Evolutionary conservation across 2,329 filamentous ascomycete species (phyloP).

Genomic region (Diaporthe longicolla): DNA sequence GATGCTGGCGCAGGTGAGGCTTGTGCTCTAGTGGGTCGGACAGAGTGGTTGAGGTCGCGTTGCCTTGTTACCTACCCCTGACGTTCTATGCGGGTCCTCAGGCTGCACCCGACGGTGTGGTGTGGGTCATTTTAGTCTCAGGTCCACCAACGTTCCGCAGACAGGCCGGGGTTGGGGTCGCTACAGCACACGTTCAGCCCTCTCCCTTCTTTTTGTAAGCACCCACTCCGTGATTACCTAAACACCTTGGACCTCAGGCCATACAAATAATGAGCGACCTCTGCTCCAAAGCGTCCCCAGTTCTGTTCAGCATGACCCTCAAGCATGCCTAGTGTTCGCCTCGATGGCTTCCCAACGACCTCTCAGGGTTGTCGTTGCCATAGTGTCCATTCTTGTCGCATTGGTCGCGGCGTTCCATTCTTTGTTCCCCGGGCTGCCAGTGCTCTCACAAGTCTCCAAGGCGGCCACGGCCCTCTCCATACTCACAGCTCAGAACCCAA

Average conservation of each 20-base stretch:
- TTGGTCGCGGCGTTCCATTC: slow-evolving; percentile 33
- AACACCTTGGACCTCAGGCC: slow-evolving; percentile 19
- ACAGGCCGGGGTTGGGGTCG: not conserved
- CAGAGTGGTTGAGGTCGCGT: slow-evolving; percentile 11
- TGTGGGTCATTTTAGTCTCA: not conserved
- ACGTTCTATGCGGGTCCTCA: slow-evolving; percentile 16
- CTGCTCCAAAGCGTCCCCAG: not conserved
- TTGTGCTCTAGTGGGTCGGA: slow-evolving; percentile 16
- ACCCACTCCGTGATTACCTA: slow-evolving; percentile 37
- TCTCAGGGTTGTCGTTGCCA: slow-evolving; percentile 30
- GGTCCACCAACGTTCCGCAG: not conserved
- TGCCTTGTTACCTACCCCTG: slow-evolving; percentile 1
- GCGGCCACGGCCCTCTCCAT: slow-evolving; percentile 12
- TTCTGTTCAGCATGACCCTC: slow-evolving; percentile 30
- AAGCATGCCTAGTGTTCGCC: not conserved
- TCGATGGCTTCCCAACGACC: slow-evolving; percentile 33
- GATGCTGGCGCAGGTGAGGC: not conserved
- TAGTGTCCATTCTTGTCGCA: slow-evolving; percentile 30
- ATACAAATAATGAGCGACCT: not conserved
- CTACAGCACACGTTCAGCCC: not conserved
- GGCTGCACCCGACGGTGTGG: not conserved
- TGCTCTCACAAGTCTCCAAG: slow-evolving; percentile 31
- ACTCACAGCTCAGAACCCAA: not conserved
- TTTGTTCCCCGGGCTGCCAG: slow-evolving; percentile 15
- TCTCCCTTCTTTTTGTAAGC: slow-evolving; percentile 20